These are phyloP conservation scores for Pythium volutum DNA, from an alignment of 352 stramenopile species.

Conservation along the genomic window DNA sequence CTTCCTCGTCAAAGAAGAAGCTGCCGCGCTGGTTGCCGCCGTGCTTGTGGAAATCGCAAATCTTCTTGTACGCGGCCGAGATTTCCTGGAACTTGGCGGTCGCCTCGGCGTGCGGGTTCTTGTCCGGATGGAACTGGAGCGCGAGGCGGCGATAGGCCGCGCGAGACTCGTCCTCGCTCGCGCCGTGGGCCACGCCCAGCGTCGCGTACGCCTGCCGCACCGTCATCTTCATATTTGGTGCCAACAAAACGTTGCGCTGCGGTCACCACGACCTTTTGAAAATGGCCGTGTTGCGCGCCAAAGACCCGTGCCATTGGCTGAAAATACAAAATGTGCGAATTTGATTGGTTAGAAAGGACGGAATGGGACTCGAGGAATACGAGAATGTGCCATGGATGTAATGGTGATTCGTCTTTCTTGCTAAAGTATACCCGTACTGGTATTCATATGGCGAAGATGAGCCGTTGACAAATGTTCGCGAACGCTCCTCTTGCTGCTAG, in stretches of 20 bases:
- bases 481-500: too few species aligned
- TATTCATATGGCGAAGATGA: slow-evolving; percentile 2
- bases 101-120: slow-evolving; percentile 51
- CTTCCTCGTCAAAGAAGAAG: slow-evolving; percentile 17
- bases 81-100: slow-evolving; percentile 71
- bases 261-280: background rate
- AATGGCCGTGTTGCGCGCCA: too few species aligned
- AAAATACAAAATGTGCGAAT: background rate
- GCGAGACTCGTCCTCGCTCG: slow-evolving; percentile 45
- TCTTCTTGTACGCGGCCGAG: slow-evolving; percentile 62
- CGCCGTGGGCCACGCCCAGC: slow-evolving; percentile 41
- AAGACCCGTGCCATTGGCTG: background rate
- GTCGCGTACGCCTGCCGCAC: slow-evolving; percentile 42
- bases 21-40: slow-evolving; percentile 16
- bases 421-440: too few species aligned
- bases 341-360: slow-evolving; percentile 1
- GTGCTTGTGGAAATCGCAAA: slow-evolving; percentile 51
- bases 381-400: too few species aligned
- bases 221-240: slow-evolving; percentile 32
- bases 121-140: slow-evolving; percentile 69
- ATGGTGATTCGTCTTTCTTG: too few species aligned
- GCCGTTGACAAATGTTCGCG: background rate
- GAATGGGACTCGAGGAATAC: background rate
- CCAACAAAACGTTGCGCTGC: too few species aligned
- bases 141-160: slow-evolving; percentile 60